A percentile compares a stretch with the other conserved stretches of the same genome.
These are phyloP conservation scores for Dictyostelium capitatum DNA, from an alignment of 78 protist genomes.

Conservation along the genomic window DNA sequence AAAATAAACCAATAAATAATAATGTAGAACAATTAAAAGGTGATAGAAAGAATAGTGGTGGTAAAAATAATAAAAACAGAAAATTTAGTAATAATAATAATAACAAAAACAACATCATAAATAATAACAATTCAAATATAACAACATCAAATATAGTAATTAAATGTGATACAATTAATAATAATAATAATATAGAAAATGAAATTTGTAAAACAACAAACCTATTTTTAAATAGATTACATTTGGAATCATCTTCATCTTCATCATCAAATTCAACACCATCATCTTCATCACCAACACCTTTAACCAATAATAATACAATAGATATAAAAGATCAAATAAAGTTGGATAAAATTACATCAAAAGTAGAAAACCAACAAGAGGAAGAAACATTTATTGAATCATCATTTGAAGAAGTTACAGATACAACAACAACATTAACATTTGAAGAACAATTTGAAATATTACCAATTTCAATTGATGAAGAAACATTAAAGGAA, in stretches of 20 bases:
- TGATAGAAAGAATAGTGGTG: neutral
- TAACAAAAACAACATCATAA: neutral
- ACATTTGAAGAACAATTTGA: slow-evolving; percentile 28
- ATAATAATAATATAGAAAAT: too few relatives aligned
- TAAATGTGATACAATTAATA: neutral
- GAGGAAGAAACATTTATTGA: slow-evolving; percentile 17
- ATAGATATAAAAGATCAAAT: neutral
- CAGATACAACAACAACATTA: neutral
- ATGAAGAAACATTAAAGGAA: slow-evolving; percentile 39
- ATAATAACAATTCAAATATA: slow-evolving; percentile 5
- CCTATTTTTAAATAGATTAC: neutral
- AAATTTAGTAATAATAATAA: slow-evolving; percentile 6
- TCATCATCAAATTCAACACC: slow-evolving; percentile 1
- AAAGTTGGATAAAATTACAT: neutral
- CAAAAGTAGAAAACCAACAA: neutral
- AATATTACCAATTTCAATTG: slow-evolving; percentile 47
- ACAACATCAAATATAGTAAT: neutral
- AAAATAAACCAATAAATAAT: neutral
- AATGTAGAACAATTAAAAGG: neutral
- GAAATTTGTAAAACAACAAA: neutral
- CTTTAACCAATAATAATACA: neutral
- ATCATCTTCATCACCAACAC: slow-evolving; percentile 4
- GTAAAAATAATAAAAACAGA: neutral
- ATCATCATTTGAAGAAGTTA: neutral
- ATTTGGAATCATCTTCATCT: slow-evolving; percentile 4